phyloP scores from a whole-genome alignment of 371 early-diverging fungal species.

The Funneliformis caledonium region DNA sequence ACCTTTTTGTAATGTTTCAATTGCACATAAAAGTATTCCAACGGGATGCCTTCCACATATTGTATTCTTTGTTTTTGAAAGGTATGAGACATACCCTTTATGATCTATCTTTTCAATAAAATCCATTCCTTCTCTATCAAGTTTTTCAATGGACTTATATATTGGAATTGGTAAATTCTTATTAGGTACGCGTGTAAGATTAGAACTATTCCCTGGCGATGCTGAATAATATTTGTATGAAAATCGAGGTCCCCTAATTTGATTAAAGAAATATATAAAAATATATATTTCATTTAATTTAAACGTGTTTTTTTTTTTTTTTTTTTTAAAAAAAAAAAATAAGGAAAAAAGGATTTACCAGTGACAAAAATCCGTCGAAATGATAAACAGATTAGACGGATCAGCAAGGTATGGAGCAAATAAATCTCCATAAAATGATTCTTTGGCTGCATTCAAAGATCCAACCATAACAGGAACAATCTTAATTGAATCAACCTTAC shows the following conservation, averaged over 20 bases:
- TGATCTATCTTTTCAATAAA: constrained; percentile 68
- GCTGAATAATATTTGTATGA: constrained; percentile 42
- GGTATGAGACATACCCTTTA: constrained; percentile 67
- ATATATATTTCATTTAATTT: neutral
- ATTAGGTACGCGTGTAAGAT: constrained; percentile 16
- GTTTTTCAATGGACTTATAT: constrained; percentile 68
- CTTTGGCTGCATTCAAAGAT: constrained; percentile 57
- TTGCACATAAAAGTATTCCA: constrained; percentile 73
- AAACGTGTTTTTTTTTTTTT: neutral
- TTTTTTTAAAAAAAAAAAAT: neutral
- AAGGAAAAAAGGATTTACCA: constrained; percentile 59
- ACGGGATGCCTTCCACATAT: constrained; percentile 96
- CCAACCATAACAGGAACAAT: constrained; percentile 93
- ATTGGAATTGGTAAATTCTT: constrained; percentile 55
- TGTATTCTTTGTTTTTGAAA: constrained; percentile 80
- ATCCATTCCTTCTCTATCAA: constrained; percentile 85
- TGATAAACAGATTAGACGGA: constrained; percentile 76
- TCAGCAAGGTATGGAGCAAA: constrained; percentile 73
- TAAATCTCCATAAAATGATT: constrained; percentile 67
- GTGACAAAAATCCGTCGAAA: constrained; percentile 97
- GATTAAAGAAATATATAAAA: neutral
- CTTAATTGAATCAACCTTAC: constrained; percentile 58
- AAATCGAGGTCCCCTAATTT: constrained; percentile 43
- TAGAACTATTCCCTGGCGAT: constrained; percentile 35
- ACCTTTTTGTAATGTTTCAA: constrained; percentile 46